Conservation (phyloP, 2,329 filamentous ascomycete species). For the Exophiala oligosperma region DNA sequence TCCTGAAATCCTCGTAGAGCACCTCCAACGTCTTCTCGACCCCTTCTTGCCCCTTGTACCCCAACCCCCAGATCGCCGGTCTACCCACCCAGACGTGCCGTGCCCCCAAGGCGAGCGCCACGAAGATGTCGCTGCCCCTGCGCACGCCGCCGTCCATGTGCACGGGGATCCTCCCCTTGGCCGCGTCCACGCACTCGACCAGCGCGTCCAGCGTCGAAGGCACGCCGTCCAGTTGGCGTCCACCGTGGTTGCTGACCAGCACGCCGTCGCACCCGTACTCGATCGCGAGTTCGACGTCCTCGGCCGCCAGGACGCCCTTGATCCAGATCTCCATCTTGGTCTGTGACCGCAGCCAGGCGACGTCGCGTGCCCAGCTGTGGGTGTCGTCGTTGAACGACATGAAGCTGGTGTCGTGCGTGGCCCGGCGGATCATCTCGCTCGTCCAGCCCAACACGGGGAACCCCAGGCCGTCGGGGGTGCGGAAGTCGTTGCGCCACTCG, state of each 20-base stretch:
- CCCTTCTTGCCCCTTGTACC: slow-evolving; percentile 29
- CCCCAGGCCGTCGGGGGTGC: slow-evolving; percentile 22
- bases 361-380: slow-evolving; percentile 51
- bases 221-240: slow-evolving; percentile 39
- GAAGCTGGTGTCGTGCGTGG: slow-evolving; percentile 16
- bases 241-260: slow-evolving; percentile 43
- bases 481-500: slow-evolving; percentile 56
- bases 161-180: slow-evolving; percentile 29
- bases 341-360: slow-evolving; percentile 50
- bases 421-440: slow-evolving; percentile 11
- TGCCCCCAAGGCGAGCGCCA: slow-evolving; percentile 54
- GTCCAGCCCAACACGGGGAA: slow-evolving; percentile 29
- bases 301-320: slow-evolving; percentile 31
- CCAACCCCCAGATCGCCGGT: slow-evolving; percentile 50
- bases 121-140: slow-evolving; percentile 58
- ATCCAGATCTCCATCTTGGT: slow-evolving; percentile 29
- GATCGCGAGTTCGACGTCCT: slow-evolving; percentile 38
- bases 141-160: slow-evolving; percentile 59
- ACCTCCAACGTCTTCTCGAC: slow-evolving; percentile 29
- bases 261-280: slow-evolving; percentile 37
- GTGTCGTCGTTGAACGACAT: slow-evolving; percentile 35
- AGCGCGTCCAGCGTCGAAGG: slow-evolving; percentile 40
- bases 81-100: slow-evolving; percentile 51
- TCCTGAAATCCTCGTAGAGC: slow-evolving; percentile 29
- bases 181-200: slow-evolving; percentile 26